Percentiles rank a stretch among this genome's conserved stretches.
Evolutionary conservation across 2,329 filamentous ascomycete genomes (phyloP).

Genomic region (Domatiomyces globalis): DNA sequence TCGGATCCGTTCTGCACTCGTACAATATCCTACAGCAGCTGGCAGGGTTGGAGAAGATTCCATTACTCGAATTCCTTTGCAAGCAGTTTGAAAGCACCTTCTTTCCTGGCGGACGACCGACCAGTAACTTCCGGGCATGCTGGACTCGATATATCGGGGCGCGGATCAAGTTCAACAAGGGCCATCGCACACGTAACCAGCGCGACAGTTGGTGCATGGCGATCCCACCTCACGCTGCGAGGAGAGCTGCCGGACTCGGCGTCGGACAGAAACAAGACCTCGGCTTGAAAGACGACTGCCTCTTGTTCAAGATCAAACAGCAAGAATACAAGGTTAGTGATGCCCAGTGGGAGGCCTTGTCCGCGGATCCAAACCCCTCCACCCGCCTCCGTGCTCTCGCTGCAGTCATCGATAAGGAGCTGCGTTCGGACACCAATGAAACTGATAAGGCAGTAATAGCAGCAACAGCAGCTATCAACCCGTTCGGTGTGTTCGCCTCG

Average conservation of each 20-base stretch:
- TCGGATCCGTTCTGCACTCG: slow-evolving; percentile 19
- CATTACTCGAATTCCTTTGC: slow-evolving; percentile 17
- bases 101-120: slow-evolving; percentile 17
- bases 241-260: slow-evolving; percentile 19
- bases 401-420: not conserved
- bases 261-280: slow-evolving; percentile 4
- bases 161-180: slow-evolving; percentile 19
- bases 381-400: not conserved
- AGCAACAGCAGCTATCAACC: slow-evolving; percentile 17
- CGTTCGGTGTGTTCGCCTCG: slow-evolving; percentile 16
- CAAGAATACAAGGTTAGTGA: slow-evolving; percentile 14
- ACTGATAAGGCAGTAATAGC: not conserved
- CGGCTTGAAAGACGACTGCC: slow-evolving; percentile 5
- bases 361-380: not conserved
- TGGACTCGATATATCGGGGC: slow-evolving; percentile 20
- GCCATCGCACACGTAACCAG: slow-evolving; percentile 16
- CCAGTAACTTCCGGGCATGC: slow-evolving; percentile 17
- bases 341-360: slow-evolving; percentile 5
- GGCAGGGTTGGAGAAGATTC: slow-evolving; percentile 13
- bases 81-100: slow-evolving; percentile 14
- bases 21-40: slow-evolving; percentile 19
- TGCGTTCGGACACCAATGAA: not conserved
- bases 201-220: slow-evolving; percentile 17
- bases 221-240: slow-evolving; percentile 19
- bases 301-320: slow-evolving; percentile 18